A percentile compares a stretch with the other conserved stretches of the same genome.
Conservation (phyloP, 1,284 basidiomycete genomes). For the Malassezia slooffiae region DNA sequence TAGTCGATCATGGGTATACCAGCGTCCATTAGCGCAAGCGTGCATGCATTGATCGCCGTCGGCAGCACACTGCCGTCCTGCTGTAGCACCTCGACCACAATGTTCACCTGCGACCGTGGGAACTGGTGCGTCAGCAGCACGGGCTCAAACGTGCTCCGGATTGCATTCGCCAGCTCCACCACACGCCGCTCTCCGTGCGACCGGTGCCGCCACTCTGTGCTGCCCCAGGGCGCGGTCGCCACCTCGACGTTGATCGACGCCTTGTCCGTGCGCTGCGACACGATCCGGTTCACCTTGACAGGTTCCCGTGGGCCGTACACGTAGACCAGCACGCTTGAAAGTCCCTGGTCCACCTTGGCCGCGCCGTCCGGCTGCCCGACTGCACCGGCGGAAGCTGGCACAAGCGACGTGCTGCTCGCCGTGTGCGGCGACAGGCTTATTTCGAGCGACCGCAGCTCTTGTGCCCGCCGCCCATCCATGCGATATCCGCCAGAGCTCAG, state of each 20-base stretch:
- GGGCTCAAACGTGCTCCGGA: conserved; percentile 89
- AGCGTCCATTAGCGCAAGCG: conserved; percentile 76
- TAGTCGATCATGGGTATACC: conserved; percentile 86
- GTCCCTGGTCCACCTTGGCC: conserved; percentile 71
- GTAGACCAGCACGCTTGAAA: conserved; percentile 73
- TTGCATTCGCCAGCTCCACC: conserved; percentile 70
- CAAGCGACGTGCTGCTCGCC: conserved; percentile 9
- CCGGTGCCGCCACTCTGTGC: conserved; percentile 64
- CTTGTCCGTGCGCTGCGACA: conserved; percentile 38
- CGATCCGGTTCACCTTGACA: conserved; percentile 33
- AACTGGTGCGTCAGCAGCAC: conserved; percentile 81
- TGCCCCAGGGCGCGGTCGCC: conserved; percentile 58
- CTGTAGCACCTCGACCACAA: conserved; percentile 80
- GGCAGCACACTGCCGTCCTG: conserved; percentile 86
- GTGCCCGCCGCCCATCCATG: conserved; percentile 78
- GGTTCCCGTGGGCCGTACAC: conserved; percentile 88
- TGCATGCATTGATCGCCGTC: conserved; percentile 85
- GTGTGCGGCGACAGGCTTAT: conserved; percentile 69
- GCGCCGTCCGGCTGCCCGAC: conserved; percentile 61
- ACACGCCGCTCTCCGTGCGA: conserved; percentile 57
- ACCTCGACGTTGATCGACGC: conserved; percentile 61
- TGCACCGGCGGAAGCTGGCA: conserved; percentile 13
- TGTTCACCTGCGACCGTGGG: conserved; percentile 84
- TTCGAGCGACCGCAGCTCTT: conserved; percentile 71
- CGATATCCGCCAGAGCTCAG: conserved; percentile 70